A percentile compares a stretch with the other conserved stretches of the same genome.
Conservation (phyloP, 2,329 filamentous ascomycete genomes). For the Aspergillus sp. region DNA sequence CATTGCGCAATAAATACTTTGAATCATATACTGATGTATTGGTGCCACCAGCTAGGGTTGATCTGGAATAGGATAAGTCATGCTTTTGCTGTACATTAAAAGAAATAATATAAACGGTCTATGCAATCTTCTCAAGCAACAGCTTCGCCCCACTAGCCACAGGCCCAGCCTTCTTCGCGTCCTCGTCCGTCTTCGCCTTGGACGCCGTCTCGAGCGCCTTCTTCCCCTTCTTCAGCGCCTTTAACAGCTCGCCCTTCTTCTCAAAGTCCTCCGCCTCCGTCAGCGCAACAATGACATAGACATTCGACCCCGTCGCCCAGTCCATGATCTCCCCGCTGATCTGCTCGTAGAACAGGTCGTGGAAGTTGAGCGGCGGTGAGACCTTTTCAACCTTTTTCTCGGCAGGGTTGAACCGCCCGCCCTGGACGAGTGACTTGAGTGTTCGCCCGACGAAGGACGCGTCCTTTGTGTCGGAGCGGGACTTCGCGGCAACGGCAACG, state of each 20-base stretch:
- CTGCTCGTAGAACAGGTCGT: constrained; percentile 76
- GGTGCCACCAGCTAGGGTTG: too few relatives aligned
- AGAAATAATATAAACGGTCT: constrained; percentile 4
- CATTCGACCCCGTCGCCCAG: constrained; percentile 86
- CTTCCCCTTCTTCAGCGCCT: constrained; percentile 73
- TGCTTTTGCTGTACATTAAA: constrained; percentile 14
- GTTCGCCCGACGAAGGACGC: constrained; percentile 74
- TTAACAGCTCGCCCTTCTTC: constrained; percentile 68
- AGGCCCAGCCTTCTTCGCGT: constrained; percentile 42
- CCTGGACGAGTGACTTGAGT: constrained; percentile 88
- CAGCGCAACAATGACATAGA: constrained; percentile 83
- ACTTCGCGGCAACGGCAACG: constrained; percentile 55
- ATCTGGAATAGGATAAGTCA: neutral
- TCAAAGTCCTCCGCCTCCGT: constrained; percentile 75
- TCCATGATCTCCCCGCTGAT: constrained; percentile 75
- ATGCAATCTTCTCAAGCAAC: constrained; percentile 43
- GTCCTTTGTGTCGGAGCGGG: constrained; percentile 58
- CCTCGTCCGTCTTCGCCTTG: constrained; percentile 57
- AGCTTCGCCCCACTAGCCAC: constrained; percentile 53
- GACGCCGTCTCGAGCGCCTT: constrained; percentile 66
- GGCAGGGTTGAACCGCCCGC: constrained; percentile 80
- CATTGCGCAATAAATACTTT: too few relatives aligned
- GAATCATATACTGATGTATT: too few relatives aligned
- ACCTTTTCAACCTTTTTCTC: constrained; percentile 72
- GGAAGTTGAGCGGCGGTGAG: constrained; percentile 79